Conservation (phyloP, 164 flowering plant genomes). For the Magnolia sinica region DNA sequence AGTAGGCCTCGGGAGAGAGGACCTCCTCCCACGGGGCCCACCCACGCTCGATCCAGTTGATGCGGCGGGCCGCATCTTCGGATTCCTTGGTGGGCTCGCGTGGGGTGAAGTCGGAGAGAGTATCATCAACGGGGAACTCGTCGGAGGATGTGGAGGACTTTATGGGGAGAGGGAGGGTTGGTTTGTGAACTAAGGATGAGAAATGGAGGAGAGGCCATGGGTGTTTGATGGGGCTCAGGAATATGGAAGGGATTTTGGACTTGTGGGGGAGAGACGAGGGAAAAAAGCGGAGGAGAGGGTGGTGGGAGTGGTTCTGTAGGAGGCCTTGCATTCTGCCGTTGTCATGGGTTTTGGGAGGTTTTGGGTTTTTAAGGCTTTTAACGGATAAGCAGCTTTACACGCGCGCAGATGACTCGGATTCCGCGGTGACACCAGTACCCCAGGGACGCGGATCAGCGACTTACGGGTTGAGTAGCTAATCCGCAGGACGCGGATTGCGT, state of each 20-base stretch:
- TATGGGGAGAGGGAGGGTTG: neutral
- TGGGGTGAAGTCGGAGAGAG: constrained; percentile 54
- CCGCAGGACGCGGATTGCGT: too few species aligned
- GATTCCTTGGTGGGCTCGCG: constrained; percentile 56
- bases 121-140: constrained; percentile 80
- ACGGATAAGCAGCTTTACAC: too few species aligned
- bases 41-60: constrained; percentile 82
- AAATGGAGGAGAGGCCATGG: neutral
- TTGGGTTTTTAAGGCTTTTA: too few species aligned
- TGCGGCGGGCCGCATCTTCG: constrained; percentile 76
- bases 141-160: constrained; percentile 32
- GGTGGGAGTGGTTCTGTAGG: constrained; percentile 3
- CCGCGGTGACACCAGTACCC: too few species aligned
- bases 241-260: constrained; percentile 3
- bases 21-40: constrained; percentile 99
- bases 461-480: too few species aligned
- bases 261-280: neutral
- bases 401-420: too few species aligned
- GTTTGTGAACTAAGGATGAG: neutral
- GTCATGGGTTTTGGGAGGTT: too few species aligned
- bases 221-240: neutral
- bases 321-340: neutral
- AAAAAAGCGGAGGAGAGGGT: neutral
- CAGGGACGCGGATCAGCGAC: too few species aligned
- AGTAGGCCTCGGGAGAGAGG: constrained; percentile 76